phyloP scores from a whole-genome alignment of 2,329 filamentous ascomycete species.

The Claviceps fusiformis region DNA sequence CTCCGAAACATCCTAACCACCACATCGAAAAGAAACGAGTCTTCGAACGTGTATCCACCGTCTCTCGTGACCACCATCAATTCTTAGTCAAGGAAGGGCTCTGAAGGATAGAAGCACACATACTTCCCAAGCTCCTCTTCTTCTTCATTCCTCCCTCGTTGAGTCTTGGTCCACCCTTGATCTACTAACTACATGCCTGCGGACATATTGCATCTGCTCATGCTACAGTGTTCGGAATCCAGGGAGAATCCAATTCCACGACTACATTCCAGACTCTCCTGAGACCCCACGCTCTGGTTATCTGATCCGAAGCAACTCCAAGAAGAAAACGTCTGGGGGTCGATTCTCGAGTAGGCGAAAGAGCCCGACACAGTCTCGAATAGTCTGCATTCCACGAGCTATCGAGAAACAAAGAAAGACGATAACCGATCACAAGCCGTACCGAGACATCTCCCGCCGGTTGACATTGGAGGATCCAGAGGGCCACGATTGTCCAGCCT shows the following conservation, averaged over 20 bases:
- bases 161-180: slow-evolving; percentile 2
- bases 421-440: neutral
- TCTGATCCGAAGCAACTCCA: neutral
- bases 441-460: neutral
- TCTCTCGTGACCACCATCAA: neutral
- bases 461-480: neutral
- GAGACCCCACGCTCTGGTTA: neutral
- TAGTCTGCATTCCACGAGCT: slow-evolving; percentile 1
- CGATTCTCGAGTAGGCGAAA: neutral
- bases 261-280: slow-evolving; percentile 3
- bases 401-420: neutral
- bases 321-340: neutral
- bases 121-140: neutral
- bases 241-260: neutral
- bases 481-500: too few relatives aligned
- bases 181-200: neutral
- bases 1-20: neutral
- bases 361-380: neutral
- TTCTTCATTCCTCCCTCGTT: slow-evolving; percentile 2
- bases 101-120: neutral
- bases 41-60: neutral
- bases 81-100: neutral
- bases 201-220: neutral
- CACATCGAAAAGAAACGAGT: neutral
- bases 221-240: neutral